Conservation (phyloP, 495 filamentous ascomycete species). For the Glarea lozoyensis region DNA sequence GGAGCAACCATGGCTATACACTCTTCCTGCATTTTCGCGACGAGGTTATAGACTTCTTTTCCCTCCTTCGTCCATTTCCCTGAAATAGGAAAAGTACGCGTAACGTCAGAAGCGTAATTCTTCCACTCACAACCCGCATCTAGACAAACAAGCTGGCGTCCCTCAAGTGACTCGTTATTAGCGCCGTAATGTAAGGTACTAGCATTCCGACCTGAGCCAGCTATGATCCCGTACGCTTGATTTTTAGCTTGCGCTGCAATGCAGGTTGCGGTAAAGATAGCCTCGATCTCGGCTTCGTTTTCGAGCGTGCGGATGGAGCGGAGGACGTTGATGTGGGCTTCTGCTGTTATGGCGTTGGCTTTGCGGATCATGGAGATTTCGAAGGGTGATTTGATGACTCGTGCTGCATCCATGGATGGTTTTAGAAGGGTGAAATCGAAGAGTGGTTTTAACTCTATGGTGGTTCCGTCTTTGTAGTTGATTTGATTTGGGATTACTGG, state of each 20-base stretch:
- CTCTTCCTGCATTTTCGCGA: conserved; percentile 73
- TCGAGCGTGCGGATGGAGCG: conserved; percentile 44
- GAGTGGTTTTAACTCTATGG: not conserved
- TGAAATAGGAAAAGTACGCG: conserved; percentile 71
- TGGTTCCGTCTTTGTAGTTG: conserved; percentile 25
- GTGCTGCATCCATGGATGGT: conserved; percentile 60
- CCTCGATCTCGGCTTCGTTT: conserved; percentile 80
- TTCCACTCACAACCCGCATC: conserved; percentile 82
- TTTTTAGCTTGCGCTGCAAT: conserved; percentile 59
- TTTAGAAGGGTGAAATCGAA: conserved; percentile 35
- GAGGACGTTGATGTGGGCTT: conserved; percentile 65
- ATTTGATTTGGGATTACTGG: conserved; percentile 23
- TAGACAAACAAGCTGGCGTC: conserved; percentile 63
- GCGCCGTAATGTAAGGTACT: conserved; percentile 76
- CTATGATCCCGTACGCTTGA: conserved; percentile 85
- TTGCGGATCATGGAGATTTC: conserved; percentile 71
- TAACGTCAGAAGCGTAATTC: conserved; percentile 87
- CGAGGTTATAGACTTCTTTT: conserved; percentile 61
- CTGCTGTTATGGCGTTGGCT: conserved; percentile 66
- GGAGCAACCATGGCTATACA: conserved; percentile 59
- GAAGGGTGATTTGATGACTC: conserved; percentile 70
- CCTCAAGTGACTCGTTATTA: conserved; percentile 62
- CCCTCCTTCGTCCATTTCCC: conserved; percentile 53
- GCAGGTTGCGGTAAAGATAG: conserved; percentile 62
- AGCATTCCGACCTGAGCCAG: conserved; percentile 67